phyloP scores from a whole-genome alignment of 2,329 filamentous ascomycete species.

The Trichoderma koningii region DNA sequence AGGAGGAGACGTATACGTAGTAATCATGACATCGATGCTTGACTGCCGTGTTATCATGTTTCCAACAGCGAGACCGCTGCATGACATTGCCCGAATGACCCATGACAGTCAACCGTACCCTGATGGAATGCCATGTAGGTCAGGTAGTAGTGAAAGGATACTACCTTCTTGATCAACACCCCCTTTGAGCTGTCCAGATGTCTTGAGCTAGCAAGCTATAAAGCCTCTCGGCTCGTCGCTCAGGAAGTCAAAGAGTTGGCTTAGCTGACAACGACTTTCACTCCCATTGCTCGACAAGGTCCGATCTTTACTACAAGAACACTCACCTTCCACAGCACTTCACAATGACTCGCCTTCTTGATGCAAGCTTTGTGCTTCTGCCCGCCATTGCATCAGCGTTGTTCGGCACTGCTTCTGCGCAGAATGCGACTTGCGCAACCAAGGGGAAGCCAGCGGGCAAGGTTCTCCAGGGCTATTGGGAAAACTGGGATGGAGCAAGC shows the following conservation, averaged over 20 bases:
- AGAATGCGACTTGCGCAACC: slow-evolving; percentile 36
- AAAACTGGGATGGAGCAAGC: slow-evolving; percentile 42
- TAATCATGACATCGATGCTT: no score
- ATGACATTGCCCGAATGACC: not conserved
- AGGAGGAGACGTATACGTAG: no score
- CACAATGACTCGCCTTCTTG: slow-evolving; percentile 29
- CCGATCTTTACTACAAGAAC: not conserved
- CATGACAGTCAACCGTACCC: slow-evolving; percentile 11
- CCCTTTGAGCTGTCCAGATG: not conserved
- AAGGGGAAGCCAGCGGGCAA: slow-evolving; percentile 40
- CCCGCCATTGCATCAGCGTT: slow-evolving; percentile 28
- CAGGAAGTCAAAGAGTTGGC: no score
- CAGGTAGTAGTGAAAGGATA: slow-evolving; percentile 9
- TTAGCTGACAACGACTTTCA: not conserved
- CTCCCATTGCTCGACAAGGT: not conserved
- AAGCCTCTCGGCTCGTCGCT: not conserved
- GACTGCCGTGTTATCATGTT: no score
- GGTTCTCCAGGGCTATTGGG: slow-evolving; percentile 42
- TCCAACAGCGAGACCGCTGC: not conserved
- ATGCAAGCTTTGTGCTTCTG: slow-evolving; percentile 29
- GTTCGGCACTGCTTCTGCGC: slow-evolving; percentile 24
- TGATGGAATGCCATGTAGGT: not conserved
- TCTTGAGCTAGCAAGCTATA: not conserved
- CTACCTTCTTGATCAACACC: slow-evolving; percentile 18
- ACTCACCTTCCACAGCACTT: not conserved